Conservation (phyloP, 1,284 basidiomycete genomes). For the Cryptococcus deneoformans region DNA sequence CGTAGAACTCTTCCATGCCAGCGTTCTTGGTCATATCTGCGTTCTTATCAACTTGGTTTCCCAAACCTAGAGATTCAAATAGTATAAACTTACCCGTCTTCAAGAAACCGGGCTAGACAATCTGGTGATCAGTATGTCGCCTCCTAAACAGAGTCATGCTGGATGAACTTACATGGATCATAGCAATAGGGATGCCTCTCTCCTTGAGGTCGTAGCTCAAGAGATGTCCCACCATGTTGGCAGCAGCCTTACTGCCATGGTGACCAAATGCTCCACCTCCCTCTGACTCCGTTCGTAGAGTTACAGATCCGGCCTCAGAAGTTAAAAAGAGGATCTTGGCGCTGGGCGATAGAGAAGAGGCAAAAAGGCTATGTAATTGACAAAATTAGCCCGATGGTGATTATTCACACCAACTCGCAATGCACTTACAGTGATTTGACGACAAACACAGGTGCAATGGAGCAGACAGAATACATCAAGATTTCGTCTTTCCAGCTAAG, state of each 20-base stretch:
- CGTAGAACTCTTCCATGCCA: conserved; percentile 53
- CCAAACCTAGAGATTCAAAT: conserved; percentile 14
- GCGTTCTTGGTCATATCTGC: conserved; percentile 54
- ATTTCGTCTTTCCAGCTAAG: conserved; percentile 50
- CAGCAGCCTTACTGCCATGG: conserved; percentile 55
- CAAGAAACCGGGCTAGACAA: conserved; percentile 41
- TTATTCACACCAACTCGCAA: too few relatives aligned
- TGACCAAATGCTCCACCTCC: conserved; percentile 56
- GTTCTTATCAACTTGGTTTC: neutral
- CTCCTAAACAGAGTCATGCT: neutral
- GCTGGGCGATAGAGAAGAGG: conserved; percentile 21
- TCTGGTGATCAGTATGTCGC: neutral
- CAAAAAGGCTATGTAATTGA: conserved; percentile 14
- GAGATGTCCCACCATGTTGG: conserved; percentile 55
- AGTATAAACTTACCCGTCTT: conserved; percentile 29
- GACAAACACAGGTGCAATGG: conserved; percentile 49
- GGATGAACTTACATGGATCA: conserved; percentile 52
- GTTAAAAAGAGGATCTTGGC: conserved; percentile 52
- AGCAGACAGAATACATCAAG: conserved; percentile 54
- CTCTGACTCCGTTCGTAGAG: conserved; percentile 52
- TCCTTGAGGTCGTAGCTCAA: conserved; percentile 51
- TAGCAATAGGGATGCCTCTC: conserved; percentile 50
- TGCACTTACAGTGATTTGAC: conserved; percentile 21
- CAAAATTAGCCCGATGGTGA: too few relatives aligned
- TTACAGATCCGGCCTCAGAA: conserved; percentile 54